Evolutionary conservation across 495 filamentous ascomycete species (phyloP), one percentile per base, ranked within the genome.

Genomic region (Penicillium manginii): DNA sequence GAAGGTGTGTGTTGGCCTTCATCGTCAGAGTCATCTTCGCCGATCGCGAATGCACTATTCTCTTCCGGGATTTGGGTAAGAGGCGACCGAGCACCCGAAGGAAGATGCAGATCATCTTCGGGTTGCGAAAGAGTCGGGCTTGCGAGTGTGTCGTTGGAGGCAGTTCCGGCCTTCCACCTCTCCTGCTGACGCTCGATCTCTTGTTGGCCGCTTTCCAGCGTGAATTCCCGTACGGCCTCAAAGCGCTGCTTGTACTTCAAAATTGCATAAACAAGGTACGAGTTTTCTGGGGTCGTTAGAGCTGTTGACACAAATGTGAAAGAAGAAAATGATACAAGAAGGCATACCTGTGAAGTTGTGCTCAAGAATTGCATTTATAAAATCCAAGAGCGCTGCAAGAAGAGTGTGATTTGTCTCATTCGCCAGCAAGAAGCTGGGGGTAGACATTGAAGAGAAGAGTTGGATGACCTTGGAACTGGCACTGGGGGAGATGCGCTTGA

Each of bases 401-500:
- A 97, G 83, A 32, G 76, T 73, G 57, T 99, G 91, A 57, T 99
- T 99, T 14, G 83, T 91, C 58, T 99, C 96, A 65, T 98, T 99
- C 5, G 92, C 91, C 19, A 99, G 77, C n/a, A 99, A 77, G 72
- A 98, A 99, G 23, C 86, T 89, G 1, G 96, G 96, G 1, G 94
- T 89, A 7, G 94, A 96, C 91, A 98, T 96, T 2, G 90, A 94
- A 17, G 88, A 86, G 73, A 93, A 98, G 8, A 98, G 79, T 60
- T 98, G 91, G 46, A 97, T 78, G 46, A 97, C 74, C 73, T 91
- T 97, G 21, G 86, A 85, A 65, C 90, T 89, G 11, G 92, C 84
- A 7, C 84, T 78, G n/a, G 84, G 78, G 31, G 88, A 89, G 33
- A 97, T 73, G 17, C 87, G 83, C 59, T 96, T 85, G 8, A 96